Base-by-base conservation (phyloP, 2,329 filamentous ascomycete genomes). In the Sporothrix variecibatus region DNA sequence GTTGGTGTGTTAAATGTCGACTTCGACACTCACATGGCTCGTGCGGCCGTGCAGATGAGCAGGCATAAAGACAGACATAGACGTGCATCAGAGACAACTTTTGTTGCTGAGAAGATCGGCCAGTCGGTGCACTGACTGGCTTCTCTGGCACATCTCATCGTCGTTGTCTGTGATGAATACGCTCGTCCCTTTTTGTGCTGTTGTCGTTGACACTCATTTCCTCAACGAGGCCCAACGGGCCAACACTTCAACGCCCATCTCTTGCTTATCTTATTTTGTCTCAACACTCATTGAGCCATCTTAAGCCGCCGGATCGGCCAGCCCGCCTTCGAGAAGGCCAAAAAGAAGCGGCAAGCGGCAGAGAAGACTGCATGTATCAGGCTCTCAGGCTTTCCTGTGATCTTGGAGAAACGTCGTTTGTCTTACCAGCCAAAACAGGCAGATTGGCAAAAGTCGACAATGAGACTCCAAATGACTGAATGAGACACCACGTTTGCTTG, bases 321-420 rank as follows among this genome's bases (percentile, higher is more conserved):
- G 69, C 69, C 69, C 69, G 69, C 26, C 53, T 60, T 71, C 69
- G 68, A 71, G 68, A 64, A 72, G 56, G 6, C 11, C 20, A 17
- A 17, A 17, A 34, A 43, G 51, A 49, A 38, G 34, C 49, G 9
- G 68, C 17, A 68, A 11, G 17, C 17, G 64, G 23, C 34, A 23
- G 15, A 17, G 15, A 23, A 51, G n/a, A 46, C 4, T 40, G 62
- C 28, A 9, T 23, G 23, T 38, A 62, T 62, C 58, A 23, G 20
- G 31, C 40, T n/a, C 20, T 43, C 40, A 11, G 9, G 40, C n/a
- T 43, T 11, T 43, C 40, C 43, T 43, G 20, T 64, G 34, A 8
- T 28, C 20, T 67, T 67, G 38, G 23, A 62, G 62, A 28, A 43
- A 46, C 31, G 20, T 26, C 43, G 38, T 26, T 38, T 40, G n/a